Percentiles rank a stretch among this genome's conserved stretches.
Evolutionary conservation across 1,284 basidiomycete genomes (phyloP).

Genomic region (Fomitopsis palustris): DNA sequence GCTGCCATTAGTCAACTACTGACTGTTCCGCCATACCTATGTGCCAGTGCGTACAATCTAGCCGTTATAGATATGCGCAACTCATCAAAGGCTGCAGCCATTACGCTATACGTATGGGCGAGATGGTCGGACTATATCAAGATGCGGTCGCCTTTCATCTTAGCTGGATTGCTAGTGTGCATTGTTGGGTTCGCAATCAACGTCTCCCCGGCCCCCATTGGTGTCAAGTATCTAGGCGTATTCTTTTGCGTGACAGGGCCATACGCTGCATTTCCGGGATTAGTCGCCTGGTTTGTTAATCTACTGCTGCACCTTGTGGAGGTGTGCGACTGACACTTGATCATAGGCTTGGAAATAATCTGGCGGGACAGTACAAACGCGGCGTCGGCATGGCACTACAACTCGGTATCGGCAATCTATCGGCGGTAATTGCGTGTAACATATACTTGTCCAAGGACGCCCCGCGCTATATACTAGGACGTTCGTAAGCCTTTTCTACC

Average conservation of each 20-base stretch:
- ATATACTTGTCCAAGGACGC: conserved; percentile 57
- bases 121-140: conserved; percentile 57
- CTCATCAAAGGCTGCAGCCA: conserved; percentile 33
- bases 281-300: conserved; percentile 56
- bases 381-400: conserved; percentile 59
- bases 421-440: conserved; percentile 52
- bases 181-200: conserved; percentile 66
- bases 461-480: conserved; percentile 58
- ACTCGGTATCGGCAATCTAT: conserved; percentile 58
- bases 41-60: conserved; percentile 44
- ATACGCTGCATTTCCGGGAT: conserved; percentile 59
- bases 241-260: conserved; percentile 60
- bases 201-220: conserved; percentile 44
- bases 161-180: conserved; percentile 48
- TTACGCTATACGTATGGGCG: conserved; percentile 48
- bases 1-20: too few relatives aligned
- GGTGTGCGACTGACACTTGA: conserved; percentile 9
- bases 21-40: conserved; percentile 67
- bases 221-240: conserved; percentile 65
- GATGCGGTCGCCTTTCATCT: conserved; percentile 59
- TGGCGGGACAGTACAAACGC: conserved; percentile 43
- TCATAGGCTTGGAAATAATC: conserved; percentile 57
- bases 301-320: not conserved
- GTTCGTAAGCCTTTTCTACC: conserved; percentile 31
- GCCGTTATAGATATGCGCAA: not conserved